These are phyloP conservation scores for Eremochloa ophiuroides DNA, from an alignment of 176 grass and related monocot species.

Conservation along the genomic window DNA sequence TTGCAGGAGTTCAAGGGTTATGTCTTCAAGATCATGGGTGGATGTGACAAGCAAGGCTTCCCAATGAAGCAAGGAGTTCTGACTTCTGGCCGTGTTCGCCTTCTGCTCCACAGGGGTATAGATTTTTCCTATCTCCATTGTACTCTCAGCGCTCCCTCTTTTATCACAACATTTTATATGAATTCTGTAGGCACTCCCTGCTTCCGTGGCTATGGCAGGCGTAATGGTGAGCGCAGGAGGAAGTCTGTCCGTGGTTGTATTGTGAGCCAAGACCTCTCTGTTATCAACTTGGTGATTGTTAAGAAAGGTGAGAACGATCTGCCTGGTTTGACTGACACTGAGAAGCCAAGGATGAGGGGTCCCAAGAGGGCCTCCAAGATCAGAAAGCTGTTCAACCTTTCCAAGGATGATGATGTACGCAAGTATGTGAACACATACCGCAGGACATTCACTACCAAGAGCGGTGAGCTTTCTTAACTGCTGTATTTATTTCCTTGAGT, in stretches of 20 bases:
- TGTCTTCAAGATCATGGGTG: constrained; percentile 93
- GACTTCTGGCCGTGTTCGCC: constrained; percentile 73
- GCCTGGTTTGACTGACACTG: constrained; percentile 76
- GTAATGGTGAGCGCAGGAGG: constrained; percentile 80
- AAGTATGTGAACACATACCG: constrained; percentile 96
- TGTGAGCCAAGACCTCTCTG: constrained; percentile 84
- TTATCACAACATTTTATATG: not conserved
- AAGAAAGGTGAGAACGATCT: constrained; percentile 90
- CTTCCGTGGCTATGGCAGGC: constrained; percentile 84
- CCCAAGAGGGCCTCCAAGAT: constrained; percentile 96
- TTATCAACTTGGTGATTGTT: constrained; percentile 89
- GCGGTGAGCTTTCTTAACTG: constrained; percentile 41
- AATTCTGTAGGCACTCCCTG: constrained; percentile 69
- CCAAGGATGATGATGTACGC: constrained; percentile 90
- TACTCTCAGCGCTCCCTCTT: not conserved
- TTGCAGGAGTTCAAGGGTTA: constrained; percentile 85
- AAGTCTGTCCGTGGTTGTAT: constrained; percentile 97
- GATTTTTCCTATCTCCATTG: not conserved
- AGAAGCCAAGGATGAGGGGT: constrained; percentile 98
- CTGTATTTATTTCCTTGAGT: too few relatives aligned
- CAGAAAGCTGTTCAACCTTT: constrained; percentile 93
- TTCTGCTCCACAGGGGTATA: constrained; percentile 81
- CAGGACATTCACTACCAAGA: constrained; percentile 80
- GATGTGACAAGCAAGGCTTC: constrained; percentile 90
- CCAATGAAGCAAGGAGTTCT: constrained; percentile 96